Base-by-base conservation (phyloP, 805 yeast species). In the Candida tibetensis region DNA sequence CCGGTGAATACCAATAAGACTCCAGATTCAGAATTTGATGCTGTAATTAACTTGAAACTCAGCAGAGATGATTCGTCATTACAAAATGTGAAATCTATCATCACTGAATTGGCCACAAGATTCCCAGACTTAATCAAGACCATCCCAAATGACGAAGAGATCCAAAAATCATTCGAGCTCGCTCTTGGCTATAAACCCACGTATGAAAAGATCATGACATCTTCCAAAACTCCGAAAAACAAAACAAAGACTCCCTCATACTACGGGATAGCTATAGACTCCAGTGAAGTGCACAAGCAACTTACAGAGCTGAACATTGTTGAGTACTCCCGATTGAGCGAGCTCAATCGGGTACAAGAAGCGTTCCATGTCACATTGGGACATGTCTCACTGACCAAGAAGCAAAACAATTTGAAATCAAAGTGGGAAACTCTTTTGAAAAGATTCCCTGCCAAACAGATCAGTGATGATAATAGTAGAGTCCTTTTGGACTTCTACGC, bases 11-110 rank as follows among this genome's bases (percentile, higher is more conserved):
- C 62, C 1, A 38, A 45, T 0, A 56, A 44, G 10, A 57, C 53
- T 3, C 95, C 95, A 0, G 96, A 90, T 48, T 60, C 66, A 8
- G 47, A 55, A 26, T 91, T 90, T 64, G 91, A 86, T 55, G 42
- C 65, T 9, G 66, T 86, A 2, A 76, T 93, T 16, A 64, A 82
- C 38, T 60, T 93, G 36, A 62, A 71, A 4, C 74, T 78, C 1
- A 44, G 47, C 4, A 10, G 21, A 0, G 34, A 34, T 8, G 47
- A 51, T 17, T 44, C 52, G n/a, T 53, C 59, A 4, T 41, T 54
- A 30, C 34, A 35, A 15, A 47, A 47, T 16, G 44, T 34, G 10
- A 31, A 40, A 30, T 27, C 6, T n/a, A 40, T 46, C 16, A 35
- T 44, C 19, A 9, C 15, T n/a, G 25, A 27, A 23, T 19, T 87